Evolutionary conservation across 2,329 filamentous ascomycete species (phyloP).

Genomic region (Alternaria sp.): DNA sequence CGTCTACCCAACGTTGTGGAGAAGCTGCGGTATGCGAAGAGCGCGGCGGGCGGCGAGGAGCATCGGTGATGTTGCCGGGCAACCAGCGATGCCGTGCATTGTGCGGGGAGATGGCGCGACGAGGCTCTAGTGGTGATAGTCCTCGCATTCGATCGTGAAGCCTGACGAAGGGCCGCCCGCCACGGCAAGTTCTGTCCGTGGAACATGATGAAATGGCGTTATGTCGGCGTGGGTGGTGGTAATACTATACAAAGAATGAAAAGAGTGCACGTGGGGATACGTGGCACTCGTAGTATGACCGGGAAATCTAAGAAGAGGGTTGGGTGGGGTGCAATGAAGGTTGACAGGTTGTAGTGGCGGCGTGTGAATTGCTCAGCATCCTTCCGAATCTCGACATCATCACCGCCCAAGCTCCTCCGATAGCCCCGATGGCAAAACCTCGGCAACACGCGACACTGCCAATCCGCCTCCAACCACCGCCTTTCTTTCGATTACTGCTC

Average conservation of each 20-base stretch:
- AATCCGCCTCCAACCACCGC: background rate
- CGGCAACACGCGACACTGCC: constrained; percentile 11
- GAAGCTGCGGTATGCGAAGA: constrained; percentile 45
- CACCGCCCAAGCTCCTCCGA: constrained; percentile 28
- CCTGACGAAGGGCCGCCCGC: constrained; percentile 65
- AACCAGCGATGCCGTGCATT: constrained; percentile 37
- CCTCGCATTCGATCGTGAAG: constrained; percentile 51
- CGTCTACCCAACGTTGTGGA: constrained; percentile 54
- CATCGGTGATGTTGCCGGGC: constrained; percentile 29
- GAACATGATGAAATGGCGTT: constrained; percentile 57
- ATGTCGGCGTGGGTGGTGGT: constrained; percentile 8
- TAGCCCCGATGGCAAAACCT: constrained; percentile 24
- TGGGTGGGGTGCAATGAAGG: constrained; percentile 14
- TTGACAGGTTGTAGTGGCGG: constrained; percentile 18
- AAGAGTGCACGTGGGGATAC: background rate
- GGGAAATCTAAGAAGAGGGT: constrained; percentile 10
- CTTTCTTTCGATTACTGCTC: background rate
- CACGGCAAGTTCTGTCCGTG: constrained; percentile 70
- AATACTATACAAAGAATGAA: constrained; percentile 10
- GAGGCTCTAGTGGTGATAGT: constrained; percentile 35
- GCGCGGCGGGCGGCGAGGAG: constrained; percentile 38
- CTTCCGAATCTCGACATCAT: constrained; percentile 34
- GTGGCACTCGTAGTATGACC: constrained; percentile 7
- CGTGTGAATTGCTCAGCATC: constrained; percentile 27
- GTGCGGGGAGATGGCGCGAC: constrained; percentile 36